A percentile compares a stretch with the other conserved stretches of the same genome.
phyloP scores from a whole-genome alignment of 177 flowering plant genomes.

The Vitis hybrid region DNA sequence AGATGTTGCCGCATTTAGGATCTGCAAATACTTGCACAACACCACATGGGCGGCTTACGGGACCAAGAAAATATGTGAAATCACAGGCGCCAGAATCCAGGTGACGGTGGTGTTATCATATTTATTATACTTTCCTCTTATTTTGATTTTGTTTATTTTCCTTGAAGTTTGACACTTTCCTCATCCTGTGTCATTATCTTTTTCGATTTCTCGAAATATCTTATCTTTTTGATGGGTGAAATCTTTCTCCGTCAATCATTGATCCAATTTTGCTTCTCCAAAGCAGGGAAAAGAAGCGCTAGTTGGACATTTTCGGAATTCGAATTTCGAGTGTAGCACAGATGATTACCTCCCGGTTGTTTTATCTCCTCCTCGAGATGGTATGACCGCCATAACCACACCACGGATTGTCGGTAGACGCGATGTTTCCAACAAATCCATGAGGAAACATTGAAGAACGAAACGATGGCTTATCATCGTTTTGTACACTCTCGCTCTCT shows the following conservation, averaged over 20 bases:
- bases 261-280: background rate
- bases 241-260: background rate
- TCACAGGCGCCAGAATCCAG: conserved; percentile 30
- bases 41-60: conserved; percentile 15
- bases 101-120: conserved; percentile 7
- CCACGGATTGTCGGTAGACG: background rate
- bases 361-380: conserved; percentile 31
- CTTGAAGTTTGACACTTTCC: background rate
- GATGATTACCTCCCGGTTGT: conserved; percentile 28
- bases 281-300: conserved; percentile 25
- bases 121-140: no score
- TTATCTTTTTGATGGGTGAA: background rate
- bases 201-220: no score
- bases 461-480: background rate
- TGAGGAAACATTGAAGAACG: background rate
- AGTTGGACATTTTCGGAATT: conserved; percentile 15
- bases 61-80: conserved; percentile 28
- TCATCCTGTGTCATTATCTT: no score
- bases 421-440: background rate
- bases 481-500: background rate
- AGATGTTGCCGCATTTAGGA: conserved; percentile 20
- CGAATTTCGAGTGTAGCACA: conserved; percentile 21
- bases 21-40: conserved; percentile 9
- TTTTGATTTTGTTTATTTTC: background rate
- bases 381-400: conserved; percentile 1